phyloP scores from a whole-genome alignment of 495 filamentous ascomycete species.

The Trichocladium antarcticum region DNA sequence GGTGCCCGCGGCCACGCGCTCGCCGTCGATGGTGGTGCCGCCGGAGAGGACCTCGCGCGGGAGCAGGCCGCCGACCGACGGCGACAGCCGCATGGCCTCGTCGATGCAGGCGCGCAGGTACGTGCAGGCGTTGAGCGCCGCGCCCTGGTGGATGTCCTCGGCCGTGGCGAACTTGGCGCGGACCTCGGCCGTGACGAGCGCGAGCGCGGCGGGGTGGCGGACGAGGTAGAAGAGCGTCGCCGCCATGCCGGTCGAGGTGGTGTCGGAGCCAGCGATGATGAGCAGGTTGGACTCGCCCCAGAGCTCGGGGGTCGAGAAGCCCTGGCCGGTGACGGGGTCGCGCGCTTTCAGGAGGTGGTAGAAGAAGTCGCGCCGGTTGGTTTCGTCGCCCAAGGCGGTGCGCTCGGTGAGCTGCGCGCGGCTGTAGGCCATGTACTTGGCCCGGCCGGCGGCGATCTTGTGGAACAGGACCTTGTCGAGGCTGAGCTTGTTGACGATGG shows the following conservation, averaged over 20 bases:
- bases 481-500: conserved; percentile 42
- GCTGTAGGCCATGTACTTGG: conserved; percentile 47
- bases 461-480: conserved; percentile 50
- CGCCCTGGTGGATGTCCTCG: conserved; percentile 42
- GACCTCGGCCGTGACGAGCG: conserved; percentile 40
- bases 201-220: conserved; percentile 42
- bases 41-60: conserved; percentile 53
- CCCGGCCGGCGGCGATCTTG: conserved; percentile 34
- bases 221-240: conserved; percentile 57
- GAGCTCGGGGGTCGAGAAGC: conserved; percentile 54
- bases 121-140: conserved; percentile 44
- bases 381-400: conserved; percentile 44
- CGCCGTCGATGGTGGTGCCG: conserved; percentile 46
- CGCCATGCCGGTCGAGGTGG: conserved; percentile 52
- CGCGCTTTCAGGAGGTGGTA: conserved; percentile 46
- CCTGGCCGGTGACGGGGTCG: conserved; percentile 52
- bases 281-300: conserved; percentile 63
- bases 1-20: conserved; percentile 41
- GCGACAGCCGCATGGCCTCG: conserved; percentile 60
- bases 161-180: conserved; percentile 37
- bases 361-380: conserved; percentile 55
- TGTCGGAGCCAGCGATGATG: conserved; percentile 52
- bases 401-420: conserved; percentile 44
- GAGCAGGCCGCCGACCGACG: conserved; percentile 49
- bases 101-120: conserved; percentile 56